Conservation (phyloP, 306 rosid species). For the Rosa chinensis region DNA sequence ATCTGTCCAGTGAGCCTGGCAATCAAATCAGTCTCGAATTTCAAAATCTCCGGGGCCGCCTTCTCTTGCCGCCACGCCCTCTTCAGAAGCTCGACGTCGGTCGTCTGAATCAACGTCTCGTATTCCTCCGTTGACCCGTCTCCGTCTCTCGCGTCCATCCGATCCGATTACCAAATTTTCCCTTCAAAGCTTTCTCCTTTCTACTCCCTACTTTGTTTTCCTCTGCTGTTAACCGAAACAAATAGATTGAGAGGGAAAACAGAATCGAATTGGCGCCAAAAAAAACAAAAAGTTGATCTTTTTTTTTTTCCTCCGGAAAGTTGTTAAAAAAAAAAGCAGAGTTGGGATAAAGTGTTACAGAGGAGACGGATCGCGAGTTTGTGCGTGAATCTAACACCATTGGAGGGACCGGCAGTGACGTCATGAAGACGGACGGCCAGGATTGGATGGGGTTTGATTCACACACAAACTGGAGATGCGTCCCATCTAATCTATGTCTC, state of each 20-base stretch:
- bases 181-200: neutral
- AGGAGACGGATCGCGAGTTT: conserved; percentile 35
- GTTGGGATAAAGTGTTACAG: neutral
- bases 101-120: conserved; percentile 37
- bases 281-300: no score
- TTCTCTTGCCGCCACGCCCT: conserved; percentile 58
- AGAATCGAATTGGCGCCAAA: conserved; percentile 28
- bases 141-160: conserved; percentile 49
- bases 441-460: conserved; percentile 26
- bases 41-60: conserved; percentile 70
- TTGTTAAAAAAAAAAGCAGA: neutral
- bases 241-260: conserved; percentile 5
- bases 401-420: neutral
- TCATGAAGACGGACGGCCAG: neutral
- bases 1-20: conserved; percentile 61
- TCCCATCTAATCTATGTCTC: conserved; percentile 6
- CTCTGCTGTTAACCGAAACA: neutral
- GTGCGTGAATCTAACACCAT: conserved; percentile 45
- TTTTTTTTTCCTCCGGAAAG: no score
- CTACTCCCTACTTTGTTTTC: neutral
- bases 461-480: conserved; percentile 31
- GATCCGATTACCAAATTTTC: conserved; percentile 1
- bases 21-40: conserved; percentile 54
- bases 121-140: conserved; percentile 37
- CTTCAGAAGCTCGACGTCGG: conserved; percentile 55